Evolutionary conservation across 768 basidiomycete genomes (phyloP).

Genomic region (Clathrus columnatus): DNA sequence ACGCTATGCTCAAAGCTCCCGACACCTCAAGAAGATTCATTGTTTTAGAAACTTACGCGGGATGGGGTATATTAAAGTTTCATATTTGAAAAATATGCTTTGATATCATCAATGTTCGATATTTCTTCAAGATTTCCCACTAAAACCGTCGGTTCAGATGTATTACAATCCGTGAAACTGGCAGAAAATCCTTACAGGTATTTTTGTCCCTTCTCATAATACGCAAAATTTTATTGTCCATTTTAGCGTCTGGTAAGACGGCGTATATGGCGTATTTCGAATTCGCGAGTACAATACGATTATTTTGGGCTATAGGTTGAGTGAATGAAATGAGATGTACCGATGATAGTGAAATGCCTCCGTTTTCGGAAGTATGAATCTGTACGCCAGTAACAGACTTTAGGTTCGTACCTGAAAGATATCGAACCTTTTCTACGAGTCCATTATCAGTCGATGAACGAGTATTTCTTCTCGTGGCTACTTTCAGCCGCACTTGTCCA

Average conservation of each 20-base stretch:
- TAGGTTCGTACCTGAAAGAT: conserved; percentile 18
- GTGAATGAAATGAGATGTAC: conserved; percentile 8
- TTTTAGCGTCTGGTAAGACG: conserved; percentile 10
- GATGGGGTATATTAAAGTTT: conserved; percentile 15
- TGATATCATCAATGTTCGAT: conserved; percentile 9
- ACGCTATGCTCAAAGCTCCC: conserved; percentile 16
- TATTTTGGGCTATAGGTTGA: conserved; percentile 21
- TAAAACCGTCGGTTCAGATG: neutral
- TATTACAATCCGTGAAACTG: no score
- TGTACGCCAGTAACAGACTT: neutral
- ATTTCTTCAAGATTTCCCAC: neutral
- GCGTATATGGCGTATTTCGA: conserved; percentile 10
- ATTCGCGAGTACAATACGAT: conserved; percentile 17
- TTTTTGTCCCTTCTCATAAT: conserved; percentile 6
- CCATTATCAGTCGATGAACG: conserved; percentile 22
- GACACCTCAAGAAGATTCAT: conserved; percentile 23
- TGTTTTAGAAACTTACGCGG: conserved; percentile 21
- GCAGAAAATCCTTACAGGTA: conserved; percentile 2
- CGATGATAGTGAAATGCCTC: conserved; percentile 12
- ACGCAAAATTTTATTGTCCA: conserved; percentile 10
- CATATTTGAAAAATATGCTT: conserved; percentile 1
- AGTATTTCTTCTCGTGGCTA: conserved; percentile 22
- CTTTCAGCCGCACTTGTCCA: conserved; percentile 2
- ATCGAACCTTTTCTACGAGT: conserved; percentile 17
- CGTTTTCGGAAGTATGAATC: neutral